Evolutionary conservation across 306 rosid genomes (phyloP), one percentile per base, ranked within the genome.

Genomic region (Rosa multiflora): DNA sequence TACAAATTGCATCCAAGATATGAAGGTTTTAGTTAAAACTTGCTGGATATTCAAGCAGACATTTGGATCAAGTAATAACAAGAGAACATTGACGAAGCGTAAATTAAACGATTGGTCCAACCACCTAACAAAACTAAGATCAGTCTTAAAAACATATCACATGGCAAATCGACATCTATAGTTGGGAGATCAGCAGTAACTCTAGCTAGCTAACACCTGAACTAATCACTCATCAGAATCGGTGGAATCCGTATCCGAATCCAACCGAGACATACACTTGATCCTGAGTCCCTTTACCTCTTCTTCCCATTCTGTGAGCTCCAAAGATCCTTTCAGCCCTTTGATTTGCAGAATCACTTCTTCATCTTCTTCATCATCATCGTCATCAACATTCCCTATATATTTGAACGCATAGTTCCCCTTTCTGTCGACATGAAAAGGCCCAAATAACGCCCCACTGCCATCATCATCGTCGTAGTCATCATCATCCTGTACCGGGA

Each of bases 251-350:
- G 17, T 10, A 61, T 61, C 37, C 7, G 67, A 29, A 61, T 64
- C 70, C 70, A 64, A 64, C 18, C 17, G 15, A 26, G 67, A 12
- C 67, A 12, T 10, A 32, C 67, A 23, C 67, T 62, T 26, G 1
- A 62, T 26, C 67, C 8, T 23, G 40, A 62, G 67, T 11, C 67
- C 40, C 14, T 61, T 1, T 29, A 62, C 46, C 23, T 64, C n/a
- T 12, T 64, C 70, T 64, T 64, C 70, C 70, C 70, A 64, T 35
- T 64, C 70, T 32, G 70, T 35, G 5, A 32, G 70, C 44, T 64
- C 70, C 70, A 32, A 37, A 32, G 21, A 35, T 64, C 70, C 70
- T 37, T 32, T 64, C 46, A 35, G 44, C 20, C 70, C 46, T 64
- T 37, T 64, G 46, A 64, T 64, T 35, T 64, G 21, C 70, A 64